Evolutionary conservation across 2,329 filamentous ascomycete genomes (phyloP).

Genomic region (Zasmidium cellare): DNA sequence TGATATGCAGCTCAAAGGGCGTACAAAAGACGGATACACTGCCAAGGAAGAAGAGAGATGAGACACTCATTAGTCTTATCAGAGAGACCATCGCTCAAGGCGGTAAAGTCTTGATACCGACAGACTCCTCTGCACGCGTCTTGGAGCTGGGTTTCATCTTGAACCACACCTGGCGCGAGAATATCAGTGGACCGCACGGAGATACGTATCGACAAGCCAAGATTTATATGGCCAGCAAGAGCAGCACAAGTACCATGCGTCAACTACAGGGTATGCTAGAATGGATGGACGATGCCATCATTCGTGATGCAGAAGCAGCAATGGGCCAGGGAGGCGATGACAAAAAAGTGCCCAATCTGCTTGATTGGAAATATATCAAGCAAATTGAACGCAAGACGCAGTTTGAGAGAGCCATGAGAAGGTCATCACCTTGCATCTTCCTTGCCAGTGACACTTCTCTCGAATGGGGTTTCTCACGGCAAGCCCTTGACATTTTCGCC

Average conservation of each 20-base stretch:
- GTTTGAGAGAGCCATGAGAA: slow-evolving; percentile 67
- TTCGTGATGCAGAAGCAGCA: slow-evolving; percentile 64
- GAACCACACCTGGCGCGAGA: slow-evolving; percentile 82
- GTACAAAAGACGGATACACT: slow-evolving; percentile 66
- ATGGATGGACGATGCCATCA: slow-evolving; percentile 97
- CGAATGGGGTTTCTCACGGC: slow-evolving; percentile 92
- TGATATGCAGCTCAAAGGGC: slow-evolving; percentile 87
- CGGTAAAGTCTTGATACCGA: slow-evolving; percentile 88
- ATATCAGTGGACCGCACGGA: slow-evolving; percentile 31
- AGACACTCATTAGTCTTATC: slow-evolving; percentile 79
- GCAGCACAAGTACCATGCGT: slow-evolving; percentile 82
- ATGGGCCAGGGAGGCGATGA: slow-evolving; percentile 43
- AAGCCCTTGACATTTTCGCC: slow-evolving; percentile 72
- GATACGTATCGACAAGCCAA: slow-evolving; percentile 53
- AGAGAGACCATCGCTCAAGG: slow-evolving; percentile 74
- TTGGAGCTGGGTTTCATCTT: slow-evolving; percentile 88
- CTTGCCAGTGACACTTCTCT: slow-evolving; percentile 86
- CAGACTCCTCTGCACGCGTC: slow-evolving; percentile 92
- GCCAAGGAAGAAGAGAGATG: slow-evolving; percentile 76
- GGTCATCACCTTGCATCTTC: slow-evolving; percentile 67
- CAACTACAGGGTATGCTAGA: slow-evolving; percentile 95
- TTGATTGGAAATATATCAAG: slow-evolving; percentile 85
- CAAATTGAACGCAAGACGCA: slow-evolving; percentile 80
- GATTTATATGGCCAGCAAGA: slow-evolving; percentile 82
- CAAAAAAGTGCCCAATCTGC: slow-evolving; percentile 65